Percentiles rank a stretch among this genome's conserved stretches.
These are phyloP conservation scores for Blastobotrys raffinosifermentans DNA, from an alignment of 1,139 yeast genomes.

Conservation along the genomic window DNA sequence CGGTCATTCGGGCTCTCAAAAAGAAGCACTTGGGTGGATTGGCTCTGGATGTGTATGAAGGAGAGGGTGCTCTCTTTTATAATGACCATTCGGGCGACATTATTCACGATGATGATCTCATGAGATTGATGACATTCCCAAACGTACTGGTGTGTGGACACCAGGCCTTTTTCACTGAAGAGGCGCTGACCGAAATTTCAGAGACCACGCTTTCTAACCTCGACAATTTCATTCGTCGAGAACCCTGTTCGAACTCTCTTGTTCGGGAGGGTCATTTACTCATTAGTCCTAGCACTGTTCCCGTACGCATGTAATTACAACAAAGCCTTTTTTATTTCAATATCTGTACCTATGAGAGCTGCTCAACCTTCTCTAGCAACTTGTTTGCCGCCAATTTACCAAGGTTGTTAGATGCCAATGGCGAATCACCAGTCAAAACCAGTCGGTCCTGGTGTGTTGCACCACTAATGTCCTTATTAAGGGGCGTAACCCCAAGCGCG, in stretches of 20 bases:
- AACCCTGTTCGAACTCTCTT: slow-evolving; percentile 7
- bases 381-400: slow-evolving; percentile 1
- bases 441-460: neutral
- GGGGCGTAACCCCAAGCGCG: neutral
- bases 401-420: slow-evolving; percentile 2
- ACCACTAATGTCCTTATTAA: slow-evolving; percentile 2
- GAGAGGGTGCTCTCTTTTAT: slow-evolving; percentile 38
- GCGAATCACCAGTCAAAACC: slow-evolving; percentile 1
- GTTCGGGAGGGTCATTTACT: slow-evolving; percentile 4
- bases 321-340: no score
- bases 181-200: slow-evolving; percentile 22
- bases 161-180: slow-evolving; percentile 25
- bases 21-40: slow-evolving; percentile 54
- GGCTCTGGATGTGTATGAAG: slow-evolving; percentile 67
- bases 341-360: neutral
- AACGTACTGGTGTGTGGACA: slow-evolving; percentile 25
- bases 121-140: slow-evolving; percentile 22
- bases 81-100: slow-evolving; percentile 21
- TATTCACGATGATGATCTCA: slow-evolving; percentile 21
- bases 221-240: slow-evolving; percentile 8
- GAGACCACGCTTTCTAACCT: slow-evolving; percentile 17
- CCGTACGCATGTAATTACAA: slow-evolving; percentile 4
- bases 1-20: slow-evolving; percentile 54
- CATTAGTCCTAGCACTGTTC: neutral
- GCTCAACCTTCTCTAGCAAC: neutral